Evolutionary conservation across 108 stramenopile species (phyloP), one percentile per base, ranked within the genome.

Genomic region (Conticribra weissflogii): DNA sequence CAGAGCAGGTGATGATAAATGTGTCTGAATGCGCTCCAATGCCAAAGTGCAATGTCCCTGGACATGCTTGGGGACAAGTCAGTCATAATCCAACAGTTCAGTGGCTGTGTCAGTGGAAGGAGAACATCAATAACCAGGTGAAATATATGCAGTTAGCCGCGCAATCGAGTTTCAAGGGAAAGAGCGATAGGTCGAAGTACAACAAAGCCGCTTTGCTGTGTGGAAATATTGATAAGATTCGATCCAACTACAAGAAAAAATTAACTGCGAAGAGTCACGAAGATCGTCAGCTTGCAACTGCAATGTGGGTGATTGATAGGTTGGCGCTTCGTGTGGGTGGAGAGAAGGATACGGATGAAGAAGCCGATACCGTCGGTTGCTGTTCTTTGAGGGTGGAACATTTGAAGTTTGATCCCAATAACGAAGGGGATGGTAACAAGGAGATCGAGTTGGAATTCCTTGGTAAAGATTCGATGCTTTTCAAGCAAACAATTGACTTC

Each of bases 331-430:
- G 99, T 95, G 99, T 99, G 30, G 99, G 99, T 34, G 98, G 98
- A 27, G 99, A 99, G 82, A 99, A 99, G 85, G 95, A 96, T 78
- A 98, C 97, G 0, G 98, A 99, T 24, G 98, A 99, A 70, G 99
- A 99, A 79, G 99, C 99, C 4, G 99, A 99, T 81, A 99, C 99
- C 8, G 99, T 99, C 21, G 99, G 99, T 44, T 99, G 99, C 85
- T 99, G 99, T 69, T 96, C 96, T 3, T 83, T 99, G 23, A 96
- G 99, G 18, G 90, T 97, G 16, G 99, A 99, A 74, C 99, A 99
- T 74, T 72, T 99, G 54, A 90, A 91, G n/a, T 98, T 99, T 76
- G 88, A 96, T 68, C 92, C 90, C 16, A 93, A 88, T 62, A 55
- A 74, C 23, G 83, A 83, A 28, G 95, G 88, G 3, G 88, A 79